Percentiles rank a stretch among this genome's conserved stretches.
phyloP scores from a whole-genome alignment of 164 flowering plant genomes.

The Piper betle region DNA sequence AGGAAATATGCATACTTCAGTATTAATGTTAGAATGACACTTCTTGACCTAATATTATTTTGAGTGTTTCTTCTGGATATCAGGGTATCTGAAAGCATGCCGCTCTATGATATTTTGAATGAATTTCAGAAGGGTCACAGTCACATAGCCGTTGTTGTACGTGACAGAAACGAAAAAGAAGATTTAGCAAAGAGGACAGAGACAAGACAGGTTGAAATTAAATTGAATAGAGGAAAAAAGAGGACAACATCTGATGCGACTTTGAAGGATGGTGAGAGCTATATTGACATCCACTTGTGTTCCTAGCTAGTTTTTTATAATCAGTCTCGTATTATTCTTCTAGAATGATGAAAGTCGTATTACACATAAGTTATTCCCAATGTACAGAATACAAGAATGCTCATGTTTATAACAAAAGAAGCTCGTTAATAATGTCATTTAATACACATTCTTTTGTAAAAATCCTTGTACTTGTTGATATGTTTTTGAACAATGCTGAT shows the following conservation, averaged over 20 bases:
- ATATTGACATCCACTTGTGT: neutral
- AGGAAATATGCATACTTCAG: neutral
- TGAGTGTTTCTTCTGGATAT: slow-evolving; percentile 9
- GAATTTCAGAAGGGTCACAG: slow-evolving; percentile 95
- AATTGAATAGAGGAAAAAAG: slow-evolving; percentile 10
- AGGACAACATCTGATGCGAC: slow-evolving; percentile 5
- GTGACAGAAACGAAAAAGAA: slow-evolving; percentile 31
- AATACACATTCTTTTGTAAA: no score
- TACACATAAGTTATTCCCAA: no score
- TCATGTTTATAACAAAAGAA: no score
- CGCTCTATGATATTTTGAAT: slow-evolving; percentile 85
- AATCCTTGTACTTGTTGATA: no score
- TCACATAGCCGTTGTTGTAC: slow-evolving; percentile 80
- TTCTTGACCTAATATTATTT: slow-evolving; percentile 1
- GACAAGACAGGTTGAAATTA: slow-evolving; percentile 14
- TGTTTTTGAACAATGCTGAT: neutral
- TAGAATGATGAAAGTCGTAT: no score
- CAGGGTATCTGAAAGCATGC: slow-evolving; percentile 49
- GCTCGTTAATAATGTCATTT: no score
- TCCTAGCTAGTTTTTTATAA: neutral
- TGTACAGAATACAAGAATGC: no score
- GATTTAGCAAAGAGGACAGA: slow-evolving; percentile 25
- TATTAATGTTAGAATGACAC: neutral
- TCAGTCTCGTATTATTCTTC: neutral
- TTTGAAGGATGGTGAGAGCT: slow-evolving; percentile 14